These are phyloP conservation scores for Plasmodium relictum DNA, from an alignment of 169 alveolate species.

Conservation along the genomic window DNA sequence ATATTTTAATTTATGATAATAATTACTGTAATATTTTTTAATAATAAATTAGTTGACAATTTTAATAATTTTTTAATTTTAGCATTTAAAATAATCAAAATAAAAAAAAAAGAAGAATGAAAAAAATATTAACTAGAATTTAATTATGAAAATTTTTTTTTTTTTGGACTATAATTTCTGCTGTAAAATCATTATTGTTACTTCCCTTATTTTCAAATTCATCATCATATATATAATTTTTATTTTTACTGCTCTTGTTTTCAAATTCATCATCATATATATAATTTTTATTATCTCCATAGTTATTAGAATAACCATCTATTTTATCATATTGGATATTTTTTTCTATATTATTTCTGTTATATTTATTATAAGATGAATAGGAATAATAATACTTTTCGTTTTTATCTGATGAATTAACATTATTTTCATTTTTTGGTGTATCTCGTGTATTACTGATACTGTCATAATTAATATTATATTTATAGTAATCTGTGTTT, in stretches of 20 bases:
- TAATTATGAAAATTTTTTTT: conserved; percentile 13
- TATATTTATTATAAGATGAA: conserved; percentile 35
- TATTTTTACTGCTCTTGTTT: background rate
- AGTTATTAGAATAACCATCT: background rate
- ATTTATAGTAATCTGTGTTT: conserved; percentile 3
- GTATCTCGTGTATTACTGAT: conserved; percentile 2
- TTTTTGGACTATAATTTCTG: conserved; percentile 64
- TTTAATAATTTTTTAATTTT: too few species aligned
- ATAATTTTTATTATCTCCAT: conserved; percentile 47
- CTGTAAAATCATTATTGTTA: conserved; percentile 1
- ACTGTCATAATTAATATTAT: conserved; percentile 24
- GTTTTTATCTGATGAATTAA: background rate
- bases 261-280: conserved; percentile 37
- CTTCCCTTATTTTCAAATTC: conserved; percentile 5
- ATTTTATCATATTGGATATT: background rate
- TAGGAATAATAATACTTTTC: conserved; percentile 71
- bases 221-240: conserved; percentile 52
- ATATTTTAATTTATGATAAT: too few species aligned
- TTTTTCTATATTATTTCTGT: conserved; percentile 9
- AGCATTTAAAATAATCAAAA: too few species aligned
- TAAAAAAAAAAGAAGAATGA: background rate
- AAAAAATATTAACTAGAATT: conserved; percentile 14
- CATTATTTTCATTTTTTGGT: conserved; percentile 15
- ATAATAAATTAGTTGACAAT: too few species aligned
- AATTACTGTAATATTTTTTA: too few species aligned